Evolutionary conservation across 805 yeast species (phyloP), one percentile per base, ranked within the genome.

Genomic region (Dipodascus albidus): DNA sequence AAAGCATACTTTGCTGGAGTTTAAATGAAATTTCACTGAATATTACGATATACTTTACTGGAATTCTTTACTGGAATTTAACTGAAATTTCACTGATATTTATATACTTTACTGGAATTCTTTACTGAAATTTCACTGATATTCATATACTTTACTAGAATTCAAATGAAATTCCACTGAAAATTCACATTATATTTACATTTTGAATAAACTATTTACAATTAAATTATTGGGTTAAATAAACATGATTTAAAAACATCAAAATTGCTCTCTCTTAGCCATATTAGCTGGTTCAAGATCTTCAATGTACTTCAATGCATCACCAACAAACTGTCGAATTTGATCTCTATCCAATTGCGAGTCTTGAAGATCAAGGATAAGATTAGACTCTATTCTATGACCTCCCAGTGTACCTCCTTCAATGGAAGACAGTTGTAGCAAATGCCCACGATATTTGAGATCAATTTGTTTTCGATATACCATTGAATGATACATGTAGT

Each of bases 341-440:
- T 53, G 54, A 9, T 33, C 51, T 3, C 49, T 19, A 11, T 49
- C 50, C 20, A 56, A 24, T 2, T 51, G 56, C 3, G 58, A 61
- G 1, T 54, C 52, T 50, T 27, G 33, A 6, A 54, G 60, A 38
- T 60, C 61, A 19, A 78, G 72, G 50, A 77, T 74, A 56, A 80
- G 64, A 56, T 73, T 67, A 53, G 78, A 71, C 62, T 81, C 85
- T 6, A 69, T 56, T 23, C 71, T 66, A 54, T 80, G 67, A 0
- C 85, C 85, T 11, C 83, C 83, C 48, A 78, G 67, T 3, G 72
- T 64, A 2, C 84, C 85, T n/a, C 83, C 82, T 60, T 81, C 84
- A 17, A 77, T 66, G 17, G 72, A 62, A 47, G 74, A 69, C 52
- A 71, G 69, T 56, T 77, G 80, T 19, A 77, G 64, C 23, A 64